Evolutionary conservation across 768 basidiomycete species (phyloP).

Genomic region (Lactarius evosmus): DNA sequence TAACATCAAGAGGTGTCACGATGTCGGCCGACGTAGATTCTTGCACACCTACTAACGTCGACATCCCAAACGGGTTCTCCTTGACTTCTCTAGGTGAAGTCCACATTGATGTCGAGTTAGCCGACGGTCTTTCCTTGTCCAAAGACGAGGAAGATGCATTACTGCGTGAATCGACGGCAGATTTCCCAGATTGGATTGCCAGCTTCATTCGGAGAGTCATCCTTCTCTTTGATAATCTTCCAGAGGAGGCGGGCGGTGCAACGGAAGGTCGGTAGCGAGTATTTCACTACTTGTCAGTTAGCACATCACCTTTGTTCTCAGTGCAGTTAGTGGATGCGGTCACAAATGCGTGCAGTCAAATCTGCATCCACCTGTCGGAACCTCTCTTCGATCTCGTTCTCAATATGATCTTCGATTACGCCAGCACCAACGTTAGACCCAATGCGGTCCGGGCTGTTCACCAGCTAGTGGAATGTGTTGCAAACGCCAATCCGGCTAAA

Average conservation of each 20-base stretch:
- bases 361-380: constrained; percentile 71
- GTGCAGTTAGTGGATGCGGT: constrained; percentile 77
- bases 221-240: constrained; percentile 77
- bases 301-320: constrained; percentile 31
- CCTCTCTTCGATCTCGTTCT: constrained; percentile 75
- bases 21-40: constrained; percentile 30
- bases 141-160: constrained; percentile 68
- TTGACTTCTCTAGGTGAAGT: constrained; percentile 37
- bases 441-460: constrained; percentile 87
- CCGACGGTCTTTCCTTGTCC: constrained; percentile 42
- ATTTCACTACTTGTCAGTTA: neutral
- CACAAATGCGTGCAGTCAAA: constrained; percentile 69
- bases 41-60: constrained; percentile 19
- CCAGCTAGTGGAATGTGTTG: constrained; percentile 80
- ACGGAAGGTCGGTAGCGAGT: constrained; percentile 50
- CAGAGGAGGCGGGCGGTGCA: constrained; percentile 72
- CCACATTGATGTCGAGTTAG: constrained; percentile 1
- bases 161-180: constrained; percentile 66
- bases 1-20: constrained; percentile 39
- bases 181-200: constrained; percentile 81
- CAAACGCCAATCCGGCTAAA: constrained; percentile 74
- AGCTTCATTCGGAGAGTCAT: constrained; percentile 77
- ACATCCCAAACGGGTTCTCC: constrained; percentile 28
- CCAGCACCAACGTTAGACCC: constrained; percentile 72
- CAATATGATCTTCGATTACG: constrained; percentile 81